phyloP scores from a whole-genome alignment of 2,329 filamentous ascomycete species.

The Annulohypoxylon truncatum region DNA sequence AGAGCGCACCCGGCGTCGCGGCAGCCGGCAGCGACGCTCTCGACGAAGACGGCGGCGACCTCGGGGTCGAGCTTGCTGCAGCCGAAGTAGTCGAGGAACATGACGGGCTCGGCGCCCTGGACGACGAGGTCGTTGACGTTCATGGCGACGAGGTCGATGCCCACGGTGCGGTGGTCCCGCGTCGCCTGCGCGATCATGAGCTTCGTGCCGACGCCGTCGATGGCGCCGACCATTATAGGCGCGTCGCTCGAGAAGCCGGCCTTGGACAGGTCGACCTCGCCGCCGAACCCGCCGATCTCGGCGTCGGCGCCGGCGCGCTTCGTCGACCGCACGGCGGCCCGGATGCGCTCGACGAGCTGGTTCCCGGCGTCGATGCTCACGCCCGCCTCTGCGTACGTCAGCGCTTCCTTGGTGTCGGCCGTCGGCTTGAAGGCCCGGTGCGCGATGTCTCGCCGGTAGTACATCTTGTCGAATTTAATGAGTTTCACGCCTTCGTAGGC shows the following conservation, averaged over 20 bases:
- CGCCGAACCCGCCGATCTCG: conserved; percentile 95
- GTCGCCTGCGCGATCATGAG: conserved; percentile 94
- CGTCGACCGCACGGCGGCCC: conserved; percentile 87
- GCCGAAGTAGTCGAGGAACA: conserved; percentile 98
- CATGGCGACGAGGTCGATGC: conserved; percentile 97
- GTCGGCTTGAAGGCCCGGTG: conserved; percentile 73
- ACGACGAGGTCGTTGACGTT: conserved; percentile 98
- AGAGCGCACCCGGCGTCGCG: conserved; percentile 86
- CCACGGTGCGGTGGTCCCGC: conserved; percentile 91
- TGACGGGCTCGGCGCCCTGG: conserved; percentile 92
- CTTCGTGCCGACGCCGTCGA: conserved; percentile 97
- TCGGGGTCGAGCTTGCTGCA: conserved; percentile 87
- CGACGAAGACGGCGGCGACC: conserved; percentile 85
- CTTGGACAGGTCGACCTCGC: conserved; percentile 80
- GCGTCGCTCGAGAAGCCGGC: conserved; percentile 76
- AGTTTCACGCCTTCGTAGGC: conserved; percentile 86
- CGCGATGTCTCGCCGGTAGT: conserved; percentile 93
- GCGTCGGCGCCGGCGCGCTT: conserved; percentile 88
- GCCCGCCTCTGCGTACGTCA: conserved; percentile 94
- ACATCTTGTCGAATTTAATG: conserved; percentile 89
- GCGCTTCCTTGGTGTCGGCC: conserved; percentile 58
- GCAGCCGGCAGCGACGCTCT: conserved; percentile 90
- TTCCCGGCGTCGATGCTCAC: conserved; percentile 97
- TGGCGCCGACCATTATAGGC: conserved; percentile 90
- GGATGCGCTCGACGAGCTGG: conserved; percentile 91